Conservation (phyloP, 805 yeast genomes). For the Candida morakotiae region DNA sequence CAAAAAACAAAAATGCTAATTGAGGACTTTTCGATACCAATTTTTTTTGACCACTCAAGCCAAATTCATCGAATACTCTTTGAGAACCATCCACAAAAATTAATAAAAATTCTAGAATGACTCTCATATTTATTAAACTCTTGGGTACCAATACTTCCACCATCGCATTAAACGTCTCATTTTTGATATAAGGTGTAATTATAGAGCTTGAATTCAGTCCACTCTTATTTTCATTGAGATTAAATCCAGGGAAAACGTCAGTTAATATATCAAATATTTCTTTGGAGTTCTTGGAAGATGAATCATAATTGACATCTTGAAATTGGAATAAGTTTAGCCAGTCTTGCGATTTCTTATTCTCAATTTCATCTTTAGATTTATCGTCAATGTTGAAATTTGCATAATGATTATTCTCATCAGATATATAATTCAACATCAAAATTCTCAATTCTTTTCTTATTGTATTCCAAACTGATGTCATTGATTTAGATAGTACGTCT, state of each 20-base stretch:
- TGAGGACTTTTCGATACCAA: slow-evolving; percentile 5
- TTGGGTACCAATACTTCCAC: slow-evolving; percentile 67
- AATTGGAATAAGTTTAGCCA: slow-evolving; percentile 24
- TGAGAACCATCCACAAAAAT: slow-evolving; percentile 61
- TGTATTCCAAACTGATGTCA: slow-evolving; percentile 23
- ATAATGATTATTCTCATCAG: slow-evolving; percentile 15
- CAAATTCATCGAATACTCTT: slow-evolving; percentile 18
- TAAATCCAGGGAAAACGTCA: slow-evolving; percentile 69
- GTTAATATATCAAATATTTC: slow-evolving; percentile 39
- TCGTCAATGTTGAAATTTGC: slow-evolving; percentile 1
- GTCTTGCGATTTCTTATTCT: slow-evolving; percentile 9
- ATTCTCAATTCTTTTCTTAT: slow-evolving; percentile 29
- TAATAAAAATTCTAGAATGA: slow-evolving; percentile 69
- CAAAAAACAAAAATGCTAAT: slow-evolving; percentile 45
- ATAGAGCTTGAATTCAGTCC: not conserved
- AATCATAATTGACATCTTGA: slow-evolving; percentile 25
- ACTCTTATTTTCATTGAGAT: slow-evolving; percentile 10
- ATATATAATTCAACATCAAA: slow-evolving; percentile 30
- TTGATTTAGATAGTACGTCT: not conserved
- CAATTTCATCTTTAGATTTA: slow-evolving; percentile 3
- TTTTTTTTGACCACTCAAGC: slow-evolving; percentile 6
- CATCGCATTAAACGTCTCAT: slow-evolving; percentile 50
- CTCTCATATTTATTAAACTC: slow-evolving; percentile 74
- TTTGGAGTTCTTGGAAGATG: slow-evolving; percentile 21
- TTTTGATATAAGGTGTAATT: slow-evolving; percentile 50